phyloP scores from a whole-genome alignment of 2,329 filamentous ascomycete genomes.

The Fonsecaea multimorphosa region DNA sequence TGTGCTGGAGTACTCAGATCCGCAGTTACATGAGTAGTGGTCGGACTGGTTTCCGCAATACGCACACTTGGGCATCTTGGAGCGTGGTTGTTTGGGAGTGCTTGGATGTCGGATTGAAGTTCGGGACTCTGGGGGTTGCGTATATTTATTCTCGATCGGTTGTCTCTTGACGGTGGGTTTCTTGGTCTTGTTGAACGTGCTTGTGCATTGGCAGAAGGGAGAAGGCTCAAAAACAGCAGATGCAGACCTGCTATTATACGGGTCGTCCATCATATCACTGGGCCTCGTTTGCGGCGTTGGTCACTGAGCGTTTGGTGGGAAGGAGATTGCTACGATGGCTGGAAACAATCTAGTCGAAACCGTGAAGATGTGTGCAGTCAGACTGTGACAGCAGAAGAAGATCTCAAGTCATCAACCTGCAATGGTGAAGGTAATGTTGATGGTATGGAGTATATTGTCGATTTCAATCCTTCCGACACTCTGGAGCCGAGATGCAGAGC shows the following conservation, averaged over 20 bases:
- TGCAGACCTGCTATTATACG: slow-evolving; percentile 4
- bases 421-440: background rate
- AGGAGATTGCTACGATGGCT: background rate
- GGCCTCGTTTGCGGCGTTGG: background rate
- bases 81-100: background rate
- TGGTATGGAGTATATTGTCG: background rate
- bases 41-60: slow-evolving; percentile 16
- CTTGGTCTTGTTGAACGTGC: background rate
- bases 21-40: slow-evolving; percentile 15
- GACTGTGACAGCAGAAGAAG: background rate
- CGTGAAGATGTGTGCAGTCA: background rate
- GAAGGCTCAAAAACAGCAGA: background rate
- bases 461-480: background rate
- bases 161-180: background rate
- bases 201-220: background rate
- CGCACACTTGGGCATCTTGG: slow-evolving; percentile 13
- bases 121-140: background rate
- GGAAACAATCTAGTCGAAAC: background rate
- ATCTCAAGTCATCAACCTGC: background rate
- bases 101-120: background rate
- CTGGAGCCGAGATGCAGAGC: background rate
- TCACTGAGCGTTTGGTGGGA: slow-evolving; percentile 1
- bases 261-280: slow-evolving; percentile 8
- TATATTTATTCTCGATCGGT: background rate
- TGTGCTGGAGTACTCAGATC: slow-evolving; percentile 13